Percentiles rank a stretch among this genome's conserved stretches.
Conservation (phyloP, 257 asterid species). For the Petunia secreta region DNA sequence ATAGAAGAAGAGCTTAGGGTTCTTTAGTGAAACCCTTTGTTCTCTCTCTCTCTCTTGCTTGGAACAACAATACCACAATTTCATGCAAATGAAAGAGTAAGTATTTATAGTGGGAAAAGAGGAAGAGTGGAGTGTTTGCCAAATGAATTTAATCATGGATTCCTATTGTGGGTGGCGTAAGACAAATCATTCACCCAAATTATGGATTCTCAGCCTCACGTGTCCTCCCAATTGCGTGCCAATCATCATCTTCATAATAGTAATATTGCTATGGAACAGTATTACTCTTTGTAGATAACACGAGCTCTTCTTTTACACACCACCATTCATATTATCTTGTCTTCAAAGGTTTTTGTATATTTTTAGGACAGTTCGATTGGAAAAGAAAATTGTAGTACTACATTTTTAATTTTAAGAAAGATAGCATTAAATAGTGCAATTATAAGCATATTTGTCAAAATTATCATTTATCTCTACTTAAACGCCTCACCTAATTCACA, state of each 20-base stretch:
- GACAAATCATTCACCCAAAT: conserved; percentile 36
- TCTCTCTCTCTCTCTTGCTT: neutral
- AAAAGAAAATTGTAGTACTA: too few relatives aligned
- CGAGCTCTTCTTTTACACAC: too few relatives aligned
- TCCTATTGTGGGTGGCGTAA: conserved; percentile 36
- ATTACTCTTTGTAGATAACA: too few relatives aligned
- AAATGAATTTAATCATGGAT: conserved; percentile 29
- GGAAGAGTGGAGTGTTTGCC: conserved; percentile 4
- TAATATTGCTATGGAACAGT: neutral
- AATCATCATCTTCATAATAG: neutral
- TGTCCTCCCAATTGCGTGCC: conserved; percentile 21
- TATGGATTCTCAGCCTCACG: conserved; percentile 26
- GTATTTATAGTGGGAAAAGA: conserved; percentile 31
- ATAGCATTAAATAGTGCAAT: too few relatives aligned
- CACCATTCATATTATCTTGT: too few relatives aligned
- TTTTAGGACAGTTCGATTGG: too few relatives aligned
- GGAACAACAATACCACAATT: neutral
- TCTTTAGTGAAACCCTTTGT: conserved; percentile 24
- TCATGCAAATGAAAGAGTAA: conserved; percentile 27
- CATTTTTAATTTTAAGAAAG: too few relatives aligned
- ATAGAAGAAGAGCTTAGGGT: neutral
- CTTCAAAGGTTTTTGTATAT: too few relatives aligned
- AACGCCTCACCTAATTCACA: too few relatives aligned
- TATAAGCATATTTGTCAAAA: too few relatives aligned
- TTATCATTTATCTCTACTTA: too few relatives aligned